Evolutionary conservation across 164 flowering plant genomes (phyloP).

Genomic region (Nymphaea colorata): DNA sequence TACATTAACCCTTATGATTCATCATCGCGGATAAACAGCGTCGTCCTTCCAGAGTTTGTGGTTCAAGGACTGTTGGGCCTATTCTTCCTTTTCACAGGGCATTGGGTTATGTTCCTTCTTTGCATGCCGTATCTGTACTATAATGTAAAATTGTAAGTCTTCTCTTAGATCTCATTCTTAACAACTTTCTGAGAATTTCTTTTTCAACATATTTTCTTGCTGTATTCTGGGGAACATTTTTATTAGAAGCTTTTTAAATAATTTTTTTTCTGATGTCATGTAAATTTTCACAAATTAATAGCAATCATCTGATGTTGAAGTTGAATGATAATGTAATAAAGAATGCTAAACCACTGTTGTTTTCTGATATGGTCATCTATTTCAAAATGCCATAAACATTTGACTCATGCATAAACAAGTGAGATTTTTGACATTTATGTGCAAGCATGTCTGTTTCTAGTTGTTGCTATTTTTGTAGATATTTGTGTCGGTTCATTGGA

Average conservation of each 20-base stretch:
- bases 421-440: too few relatives aligned
- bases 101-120: conserved; percentile 73
- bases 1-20: conserved; percentile 94
- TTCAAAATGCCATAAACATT: too few relatives aligned
- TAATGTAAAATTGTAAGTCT: conserved; percentile 67
- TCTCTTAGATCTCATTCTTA: not conserved
- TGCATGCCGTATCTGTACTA: conserved; percentile 69
- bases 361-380: too few relatives aligned
- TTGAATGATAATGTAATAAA: too few relatives aligned
- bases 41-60: conserved; percentile 69
- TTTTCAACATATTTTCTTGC: not conserved
- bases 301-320: too few relatives aligned
- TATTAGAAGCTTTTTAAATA: not conserved
- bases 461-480: too few relatives aligned
- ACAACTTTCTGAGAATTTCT: too few relatives aligned
- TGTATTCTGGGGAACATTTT: not conserved
- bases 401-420: too few relatives aligned
- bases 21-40: conserved; percentile 66
- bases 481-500: too few relatives aligned
- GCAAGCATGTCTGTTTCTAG: too few relatives aligned
- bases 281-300: too few relatives aligned
- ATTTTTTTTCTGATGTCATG: not conserved
- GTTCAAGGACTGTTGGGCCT: conserved; percentile 51
- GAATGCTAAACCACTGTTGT: too few relatives aligned
- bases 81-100: conserved; percentile 70